Conservation (phyloP, 306 rosid genomes). For the Mimosa pudica region DNA sequence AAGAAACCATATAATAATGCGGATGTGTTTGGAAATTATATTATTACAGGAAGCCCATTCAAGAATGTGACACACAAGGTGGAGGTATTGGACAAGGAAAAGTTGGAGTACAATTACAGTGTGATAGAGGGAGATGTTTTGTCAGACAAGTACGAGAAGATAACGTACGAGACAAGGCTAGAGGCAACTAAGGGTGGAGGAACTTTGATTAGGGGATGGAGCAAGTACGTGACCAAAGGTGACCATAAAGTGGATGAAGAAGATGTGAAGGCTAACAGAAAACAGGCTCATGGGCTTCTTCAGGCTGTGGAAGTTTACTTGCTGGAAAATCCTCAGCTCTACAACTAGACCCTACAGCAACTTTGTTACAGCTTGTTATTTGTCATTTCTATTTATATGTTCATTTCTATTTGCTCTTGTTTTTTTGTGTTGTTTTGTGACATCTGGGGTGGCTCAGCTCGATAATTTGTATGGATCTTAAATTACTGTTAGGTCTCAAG, state of each 20-base stretch:
- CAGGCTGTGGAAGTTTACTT: conserved; percentile 30
- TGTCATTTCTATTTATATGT: neutral
- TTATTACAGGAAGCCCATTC: conserved; percentile 44
- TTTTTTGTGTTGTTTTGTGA: neutral
- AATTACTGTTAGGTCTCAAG: too few relatives aligned
- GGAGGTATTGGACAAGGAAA: conserved; percentile 48
- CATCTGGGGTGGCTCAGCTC: neutral
- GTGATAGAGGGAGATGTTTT: conserved; percentile 49
- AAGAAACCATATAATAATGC: too few relatives aligned
- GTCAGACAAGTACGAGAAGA: conserved; percentile 43
- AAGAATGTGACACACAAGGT: conserved; percentile 45
- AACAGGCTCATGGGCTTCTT: conserved; percentile 15
- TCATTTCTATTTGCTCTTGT: neutral
- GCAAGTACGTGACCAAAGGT: conserved; percentile 12
- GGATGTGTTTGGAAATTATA: neutral
- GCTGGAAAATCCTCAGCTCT: conserved; percentile 24
- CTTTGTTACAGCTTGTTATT: neutral
- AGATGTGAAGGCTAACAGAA: conserved; percentile 9
- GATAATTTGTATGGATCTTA: neutral
- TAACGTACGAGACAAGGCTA: conserved; percentile 44
- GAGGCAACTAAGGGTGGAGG: conserved; percentile 51
- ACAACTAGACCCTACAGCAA: neutral
- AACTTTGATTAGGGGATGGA: neutral
- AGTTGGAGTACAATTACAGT: conserved; percentile 40
- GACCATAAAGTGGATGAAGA: conserved; percentile 15